Conservation (phyloP, 768 basidiomycete species). For the Termitomyces sp. region DNA sequence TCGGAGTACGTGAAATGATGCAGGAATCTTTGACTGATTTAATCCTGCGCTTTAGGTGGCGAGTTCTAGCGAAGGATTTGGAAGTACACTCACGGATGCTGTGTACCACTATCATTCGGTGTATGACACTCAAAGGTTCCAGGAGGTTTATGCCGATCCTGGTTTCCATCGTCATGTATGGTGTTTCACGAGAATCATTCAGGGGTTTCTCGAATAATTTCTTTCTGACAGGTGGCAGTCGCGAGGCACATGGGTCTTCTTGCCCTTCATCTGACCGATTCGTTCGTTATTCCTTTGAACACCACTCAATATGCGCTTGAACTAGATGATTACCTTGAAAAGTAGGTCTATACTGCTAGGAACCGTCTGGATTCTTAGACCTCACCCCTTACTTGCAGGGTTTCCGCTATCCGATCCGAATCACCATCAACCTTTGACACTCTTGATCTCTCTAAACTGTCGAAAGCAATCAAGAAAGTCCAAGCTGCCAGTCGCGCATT, state of each 20-base stretch:
- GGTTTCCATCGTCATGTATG: conserved; percentile 67
- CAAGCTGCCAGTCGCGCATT: conserved; percentile 48
- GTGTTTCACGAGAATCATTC: conserved; percentile 10
- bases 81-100: conserved; percentile 43
- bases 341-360: conserved; percentile 31
- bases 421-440: conserved; percentile 11
- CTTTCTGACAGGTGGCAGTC: conserved; percentile 45
- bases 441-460: conserved; percentile 38
- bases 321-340: conserved; percentile 54
- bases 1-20: conserved; percentile 32
- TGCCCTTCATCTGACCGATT: conserved; percentile 56
- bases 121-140: conserved; percentile 70
- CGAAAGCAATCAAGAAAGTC: conserved; percentile 39
- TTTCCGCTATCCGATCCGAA: conserved; percentile 40
- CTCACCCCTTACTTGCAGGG: conserved; percentile 25
- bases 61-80: conserved; percentile 39
- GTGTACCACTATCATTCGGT: conserved; percentile 76
- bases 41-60: conserved; percentile 27
- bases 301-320: conserved; percentile 73
- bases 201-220: not conserved
- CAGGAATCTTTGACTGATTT: not conserved
- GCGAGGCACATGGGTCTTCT: conserved; percentile 64
- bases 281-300: conserved; percentile 66
- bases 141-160: conserved; percentile 71
- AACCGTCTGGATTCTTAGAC: not conserved